Base-by-base conservation (phyloP, 305 asterid genomes). In the Fraxinus latifolia region DNA sequence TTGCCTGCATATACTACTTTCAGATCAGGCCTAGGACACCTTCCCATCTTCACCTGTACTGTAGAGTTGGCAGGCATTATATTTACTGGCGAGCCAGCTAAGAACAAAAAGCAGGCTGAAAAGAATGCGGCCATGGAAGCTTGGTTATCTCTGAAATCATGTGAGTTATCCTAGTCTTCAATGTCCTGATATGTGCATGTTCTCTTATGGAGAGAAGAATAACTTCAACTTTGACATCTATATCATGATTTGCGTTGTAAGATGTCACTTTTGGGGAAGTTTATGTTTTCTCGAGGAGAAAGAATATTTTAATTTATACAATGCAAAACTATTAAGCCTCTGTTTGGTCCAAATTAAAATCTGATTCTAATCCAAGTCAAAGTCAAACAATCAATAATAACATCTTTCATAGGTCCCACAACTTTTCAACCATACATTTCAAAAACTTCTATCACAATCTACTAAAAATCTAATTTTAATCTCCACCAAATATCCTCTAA, bases 41-140 rank as follows among this genome's bases (percentile, higher is more conserved):
- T 81, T 53, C 92, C 92, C 74, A 89, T 89, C 68, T 89, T 89
- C 82, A 87, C 90, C 33, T 86, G 92, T 82, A 86, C 88, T 5
- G 90, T 89, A 15, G 91, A 89, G 84, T 82, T 89, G 86, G 92
- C 92, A 19, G 91, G 92, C 19, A 72, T 87, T 25, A 84, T 84
- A 84, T 89, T 89, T 83, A 87, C 89, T 65, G 92, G 92, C 2
- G 92, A 89, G 67, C 87, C 90, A 27, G 91, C 92, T 62, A 89
- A 89, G 86, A 89, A 89, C 74, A 89, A 89, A 84, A 89, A 89
- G 84, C 92, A 89, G 85, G 91, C 92, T 65, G 92, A 89, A 82
- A 89, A 89, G 84, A 89, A 89, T 86, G 91, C 92, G 34, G 92
- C 92, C 36, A 89, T 89, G 92, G 82, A 89, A 55, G 92, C 92